Conservation (phyloP, 306 rosid species). For the Quillaja saponaria region DNA sequence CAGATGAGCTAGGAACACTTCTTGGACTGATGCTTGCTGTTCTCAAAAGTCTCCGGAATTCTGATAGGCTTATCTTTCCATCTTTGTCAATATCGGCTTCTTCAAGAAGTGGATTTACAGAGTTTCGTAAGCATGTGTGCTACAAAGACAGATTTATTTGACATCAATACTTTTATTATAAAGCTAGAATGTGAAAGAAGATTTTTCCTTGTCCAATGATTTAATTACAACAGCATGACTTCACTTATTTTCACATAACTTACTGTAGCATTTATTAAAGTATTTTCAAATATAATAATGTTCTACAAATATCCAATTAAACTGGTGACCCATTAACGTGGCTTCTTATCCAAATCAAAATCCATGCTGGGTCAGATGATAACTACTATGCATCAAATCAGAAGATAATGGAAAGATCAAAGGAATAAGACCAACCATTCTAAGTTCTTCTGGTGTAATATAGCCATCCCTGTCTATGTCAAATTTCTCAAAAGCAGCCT, state of each 20-base stretch:
- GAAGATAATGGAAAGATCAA: background rate
- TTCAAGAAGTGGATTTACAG: slow-evolving; percentile 85
- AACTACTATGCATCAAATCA: background rate
- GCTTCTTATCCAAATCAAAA: too few relatives aligned
- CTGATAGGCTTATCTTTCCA: slow-evolving; percentile 88
- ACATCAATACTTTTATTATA: slow-evolving; percentile 8
- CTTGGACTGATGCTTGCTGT: slow-evolving; percentile 86
- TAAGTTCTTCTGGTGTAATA: slow-evolving; percentile 93
- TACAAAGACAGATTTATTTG: slow-evolving; percentile 34
- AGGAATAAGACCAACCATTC: slow-evolving; percentile 67
- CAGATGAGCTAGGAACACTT: slow-evolving; percentile 42
- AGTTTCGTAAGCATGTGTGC: slow-evolving; percentile 90
- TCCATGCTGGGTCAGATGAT: too few relatives aligned
- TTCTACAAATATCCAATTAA: too few relatives aligned
- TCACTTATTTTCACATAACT: too few relatives aligned
- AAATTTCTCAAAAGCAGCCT: slow-evolving; percentile 89
- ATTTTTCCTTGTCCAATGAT: background rate
- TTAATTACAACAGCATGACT: too few relatives aligned
- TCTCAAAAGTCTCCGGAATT: slow-evolving; percentile 88
- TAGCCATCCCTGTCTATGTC: slow-evolving; percentile 90
- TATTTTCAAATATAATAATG: too few relatives aligned
- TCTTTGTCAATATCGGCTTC: slow-evolving; percentile 97
- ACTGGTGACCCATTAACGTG: too few relatives aligned
- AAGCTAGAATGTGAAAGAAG: slow-evolving; percentile 12
- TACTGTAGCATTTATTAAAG: too few relatives aligned